Percentiles rank a stretch among this genome's conserved stretches.
phyloP scores from a whole-genome alignment of 306 rosid genomes.

The Macrotyloma uniflorum region DNA sequence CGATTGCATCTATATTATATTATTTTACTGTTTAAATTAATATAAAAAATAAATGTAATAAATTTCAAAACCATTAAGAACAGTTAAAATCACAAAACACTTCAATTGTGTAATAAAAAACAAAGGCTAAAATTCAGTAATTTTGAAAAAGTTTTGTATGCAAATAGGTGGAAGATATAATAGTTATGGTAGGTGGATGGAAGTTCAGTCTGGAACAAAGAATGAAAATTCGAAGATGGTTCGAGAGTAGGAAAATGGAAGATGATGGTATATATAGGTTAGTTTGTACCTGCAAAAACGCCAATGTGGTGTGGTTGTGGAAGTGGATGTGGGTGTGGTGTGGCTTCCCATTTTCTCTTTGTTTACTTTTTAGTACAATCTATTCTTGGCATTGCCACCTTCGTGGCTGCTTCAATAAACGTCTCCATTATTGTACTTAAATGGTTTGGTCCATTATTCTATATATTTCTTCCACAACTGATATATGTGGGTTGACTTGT shows the following conservation, averaged over 20 bases:
- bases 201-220: not conserved
- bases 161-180: too few species aligned
- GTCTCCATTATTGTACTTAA: not conserved
- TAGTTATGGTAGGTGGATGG: too few species aligned
- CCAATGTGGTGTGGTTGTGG: not conserved
- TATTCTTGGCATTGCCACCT: not conserved
- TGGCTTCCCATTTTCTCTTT: not conserved
- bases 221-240: not conserved
- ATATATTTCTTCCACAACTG: too few species aligned
- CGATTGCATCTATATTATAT: too few species aligned
- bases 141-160: too few species aligned
- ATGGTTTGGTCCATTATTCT: constrained; percentile 4
- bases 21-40: too few species aligned
- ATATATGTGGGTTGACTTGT: too few species aligned
- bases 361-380: not conserved
- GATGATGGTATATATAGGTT: not conserved
- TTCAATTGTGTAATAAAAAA: too few species aligned
- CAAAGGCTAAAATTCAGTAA: too few species aligned
- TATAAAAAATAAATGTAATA: too few species aligned
- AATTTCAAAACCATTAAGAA: too few species aligned
- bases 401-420: not conserved
- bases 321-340: not conserved
- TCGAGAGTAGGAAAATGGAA: not conserved
- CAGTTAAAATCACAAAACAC: too few species aligned
- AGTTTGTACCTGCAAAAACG: not conserved